These are phyloP conservation scores for Jamesozyma lodderae DNA, from an alignment of 805 yeast species.

Conservation along the genomic window DNA sequence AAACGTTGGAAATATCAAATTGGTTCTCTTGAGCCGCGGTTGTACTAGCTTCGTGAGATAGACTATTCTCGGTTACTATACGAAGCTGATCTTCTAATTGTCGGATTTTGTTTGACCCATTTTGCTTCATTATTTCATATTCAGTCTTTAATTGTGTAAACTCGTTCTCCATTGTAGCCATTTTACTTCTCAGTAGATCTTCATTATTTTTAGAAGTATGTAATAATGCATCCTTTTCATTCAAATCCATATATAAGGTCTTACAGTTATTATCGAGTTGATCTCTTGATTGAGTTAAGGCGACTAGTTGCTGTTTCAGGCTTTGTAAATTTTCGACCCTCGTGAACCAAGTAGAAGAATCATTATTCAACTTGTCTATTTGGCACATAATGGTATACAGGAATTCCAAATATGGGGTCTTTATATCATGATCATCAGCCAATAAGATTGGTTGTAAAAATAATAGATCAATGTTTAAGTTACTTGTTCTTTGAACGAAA, in stretches of 20 bases:
- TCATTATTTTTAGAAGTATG: neutral
- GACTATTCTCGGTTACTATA: neutral
- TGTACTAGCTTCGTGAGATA: neutral
- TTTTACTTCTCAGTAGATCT: neutral
- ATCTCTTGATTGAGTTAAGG: constrained; percentile 1
- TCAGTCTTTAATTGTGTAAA: neutral
- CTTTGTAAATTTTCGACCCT: constrained; percentile 8
- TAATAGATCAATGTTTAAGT: constrained; percentile 56
- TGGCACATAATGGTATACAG: constrained; percentile 70
- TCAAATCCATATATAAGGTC: neutral
- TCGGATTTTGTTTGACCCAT: neutral
- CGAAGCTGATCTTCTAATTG: neutral
- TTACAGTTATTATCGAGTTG: neutral
- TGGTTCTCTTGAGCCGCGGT: neutral
- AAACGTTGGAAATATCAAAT: neutral
- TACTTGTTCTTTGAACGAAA: constrained; percentile 40
- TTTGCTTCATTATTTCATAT: neutral
- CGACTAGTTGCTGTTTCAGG: neutral
- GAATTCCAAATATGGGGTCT: constrained; percentile 84
- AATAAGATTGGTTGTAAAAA: constrained; percentile 76
- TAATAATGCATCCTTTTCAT: neutral
- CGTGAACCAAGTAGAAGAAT: constrained; percentile 27
- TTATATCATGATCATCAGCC: constrained; percentile 76
- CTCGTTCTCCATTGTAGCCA: neutral
- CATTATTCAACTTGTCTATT: constrained; percentile 39